Base-by-base conservation (phyloP, 768 basidiomycete species). In the Sarcodon sp. region DNA sequence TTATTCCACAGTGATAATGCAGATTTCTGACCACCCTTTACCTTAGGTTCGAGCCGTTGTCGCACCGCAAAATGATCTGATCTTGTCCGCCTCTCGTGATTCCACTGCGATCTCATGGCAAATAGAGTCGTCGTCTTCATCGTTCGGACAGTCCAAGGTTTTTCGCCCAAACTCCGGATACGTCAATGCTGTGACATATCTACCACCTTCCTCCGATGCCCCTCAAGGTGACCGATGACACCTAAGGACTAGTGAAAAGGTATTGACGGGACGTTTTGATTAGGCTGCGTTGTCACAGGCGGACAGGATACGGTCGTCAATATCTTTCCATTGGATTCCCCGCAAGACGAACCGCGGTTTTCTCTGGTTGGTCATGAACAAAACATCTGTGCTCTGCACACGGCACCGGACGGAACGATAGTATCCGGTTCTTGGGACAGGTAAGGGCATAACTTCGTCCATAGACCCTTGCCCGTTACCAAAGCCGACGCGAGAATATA, bases 361-460 rank as follows among this genome's bases (percentile, higher is more conserved):
- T 78, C 80, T 16, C 73, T 97, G 27, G 61, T 97, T 34, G 96
- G 94, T 18, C 96, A 99, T 63, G 76, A 79, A 10, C 81, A 83
- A 43, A 98, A 98, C 60, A 77, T 98, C 34, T 98, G 93, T 63
- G 75, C 87, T 16, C 69, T 99, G 48, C 74, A 88, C 57, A 76
- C 80, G 4, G 76, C 77, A 8, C 64, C 75, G 7, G 72, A 73
- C 44, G 88, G 89, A 12, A 71, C 76, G 45, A 82, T 98, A 51
- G 79, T 96, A 49, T 93, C 89, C 7, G 96, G 96, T 15, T 94
- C 90, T 38, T 99, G 96, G 96, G 96, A 98, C 67, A 86, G 76
- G 94, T 94, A 57, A 64, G 77, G 65, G 9, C 12, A 45, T 35
- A 3, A 9, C 15, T 34, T 9, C 18, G 5, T 37, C n/a, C 4